Evolutionary conservation across 2,329 filamentous ascomycete species (phyloP), one percentile per base, ranked within the genome.

Genomic region (Malbranchea cinnamomea): DNA sequence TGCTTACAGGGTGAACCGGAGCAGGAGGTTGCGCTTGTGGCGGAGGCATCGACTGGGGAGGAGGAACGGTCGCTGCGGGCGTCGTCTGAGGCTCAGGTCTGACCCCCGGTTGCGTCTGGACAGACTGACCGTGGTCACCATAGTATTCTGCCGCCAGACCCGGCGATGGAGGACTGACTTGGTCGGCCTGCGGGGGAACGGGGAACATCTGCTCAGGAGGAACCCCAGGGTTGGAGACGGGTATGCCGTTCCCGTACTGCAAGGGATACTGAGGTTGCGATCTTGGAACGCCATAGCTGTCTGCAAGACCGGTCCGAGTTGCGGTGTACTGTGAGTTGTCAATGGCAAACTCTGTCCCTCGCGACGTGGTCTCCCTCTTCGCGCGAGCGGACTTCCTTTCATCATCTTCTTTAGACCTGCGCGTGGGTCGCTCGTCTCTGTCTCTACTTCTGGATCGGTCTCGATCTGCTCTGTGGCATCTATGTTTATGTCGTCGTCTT

Each of bases 141-240:
- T 75, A 76, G 46, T 72, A 76, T 19, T 73, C 68, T 10, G 72
- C 63, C 4, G 69, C 69, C 20, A 60, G 57, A 18, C 71, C 72
- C 31, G 59, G 18, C 8, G 26, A 6, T 16, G 33, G 5, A 7
- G 16, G 26, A 12, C 29, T 42, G 35, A 26, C 30, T 35, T 26
- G 29, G 20, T n/a, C 13, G n/a, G 11, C 23, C 7, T 13, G 28
- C 6, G 17, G 16, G 2, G 28, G 28, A 4, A n/a, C 15, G 8
- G 31, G 6, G 9, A 16, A 5, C 16, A 18, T 33, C 11, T 11
- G 30, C 14, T 8, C n/a, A 5, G 18, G 31, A 6, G 15, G 21
- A 4, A 10, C 16, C 13, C 19, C 21, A 13, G 31, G 19, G n/a
- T 26, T 22, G 5, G 23, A 26, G 20, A n/a, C 14, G 22, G 30